These are phyloP conservation scores for Meyerozyma guilliermondii DNA, from an alignment of 1,139 yeast species.

Conservation along the genomic window DNA sequence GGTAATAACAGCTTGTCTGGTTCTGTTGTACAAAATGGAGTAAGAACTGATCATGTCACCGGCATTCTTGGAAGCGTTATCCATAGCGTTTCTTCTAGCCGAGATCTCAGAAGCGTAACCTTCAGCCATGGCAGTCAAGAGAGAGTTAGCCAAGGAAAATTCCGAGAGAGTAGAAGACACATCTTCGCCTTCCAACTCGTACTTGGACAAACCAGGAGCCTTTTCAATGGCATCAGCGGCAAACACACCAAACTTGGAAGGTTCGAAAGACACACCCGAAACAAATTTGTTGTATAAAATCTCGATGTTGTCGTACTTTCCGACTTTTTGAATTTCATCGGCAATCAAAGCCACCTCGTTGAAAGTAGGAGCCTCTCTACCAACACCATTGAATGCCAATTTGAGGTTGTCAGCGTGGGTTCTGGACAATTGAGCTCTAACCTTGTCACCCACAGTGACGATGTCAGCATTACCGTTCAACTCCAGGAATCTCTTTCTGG, in stretches of 20 bases:
- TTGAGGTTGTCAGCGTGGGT: constrained; percentile 65
- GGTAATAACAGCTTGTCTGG: constrained; percentile 99
- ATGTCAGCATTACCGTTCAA: constrained; percentile 70
- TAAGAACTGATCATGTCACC: constrained; percentile 96
- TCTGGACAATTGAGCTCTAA: constrained; percentile 83
- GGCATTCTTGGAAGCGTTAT: constrained; percentile 98
- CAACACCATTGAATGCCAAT: constrained; percentile 82
- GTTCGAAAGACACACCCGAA: constrained; percentile 87
- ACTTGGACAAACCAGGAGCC: constrained; percentile 83
- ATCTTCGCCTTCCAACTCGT: constrained; percentile 77
- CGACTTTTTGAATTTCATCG: constrained; percentile 70
- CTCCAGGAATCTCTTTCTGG: constrained; percentile 59
- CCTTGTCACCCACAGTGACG: constrained; percentile 91
- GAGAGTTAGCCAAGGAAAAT: constrained; percentile 85
- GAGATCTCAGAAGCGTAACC: constrained; percentile 98
- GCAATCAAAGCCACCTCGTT: constrained; percentile 84
- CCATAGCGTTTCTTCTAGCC: constrained; percentile 99
- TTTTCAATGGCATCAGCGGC: constrained; percentile 69
- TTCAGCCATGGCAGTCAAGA: constrained; percentile 91
- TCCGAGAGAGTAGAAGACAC: constrained; percentile 63
- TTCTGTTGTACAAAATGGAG: constrained; percentile 97
- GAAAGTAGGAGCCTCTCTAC: constrained; percentile 95
- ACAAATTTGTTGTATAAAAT: constrained; percentile 84
- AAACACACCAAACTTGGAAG: constrained; percentile 64
- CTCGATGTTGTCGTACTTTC: constrained; percentile 72